Evolutionary conservation across 768 basidiomycete species (phyloP), one percentile per base, ranked within the genome.

Genomic region (Cystobasidium tubakii): DNA sequence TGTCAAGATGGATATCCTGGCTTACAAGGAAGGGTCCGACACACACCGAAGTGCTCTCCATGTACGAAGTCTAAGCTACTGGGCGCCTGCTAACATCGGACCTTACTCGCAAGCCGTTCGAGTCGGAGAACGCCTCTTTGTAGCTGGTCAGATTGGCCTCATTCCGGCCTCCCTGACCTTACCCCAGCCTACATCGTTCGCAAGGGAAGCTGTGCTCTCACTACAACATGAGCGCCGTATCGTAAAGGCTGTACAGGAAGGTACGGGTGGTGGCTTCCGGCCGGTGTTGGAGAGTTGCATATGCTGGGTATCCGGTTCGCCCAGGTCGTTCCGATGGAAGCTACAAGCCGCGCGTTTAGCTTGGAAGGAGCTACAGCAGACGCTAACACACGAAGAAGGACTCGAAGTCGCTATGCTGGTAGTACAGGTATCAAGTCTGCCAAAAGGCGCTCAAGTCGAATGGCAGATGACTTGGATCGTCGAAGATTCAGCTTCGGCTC

Each of bases 1-100:
- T 1, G 83, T 94, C 33, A 83, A 84, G 67, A 80, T 99, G 27
- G 94, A 97, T 74, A 90, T 89, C 75, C 82, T 90, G n/a, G 91
- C 91, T n/a, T 90, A 85, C 79, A 79, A 82, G 3, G 82, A 82
- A 2, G 39, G 27, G 62, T 79, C n/a, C 6, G 63, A 78, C 4
- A 33, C 76, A 19, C 84, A 87, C 72, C 62, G 94, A 54, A 86
- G 86, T 70, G 88, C 91, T 0, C 84, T 98, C 55, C 96, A 99
- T 79, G 96, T 99, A 1, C 96, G 98, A 81, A 86, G 93, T 10
- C 79, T 97, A 75, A 97, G 95, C 81, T 97, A 98, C 79, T 99
- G 96, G 96, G 96, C 94, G 31, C 93, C 96, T 15, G 96, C 96
- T 12, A 99, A 98, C 80, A 98, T 99, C 69, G 96, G 96, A 0